phyloP scores from a whole-genome alignment of 345 rosid genomes.

The Conringia planisiliqua region DNA sequence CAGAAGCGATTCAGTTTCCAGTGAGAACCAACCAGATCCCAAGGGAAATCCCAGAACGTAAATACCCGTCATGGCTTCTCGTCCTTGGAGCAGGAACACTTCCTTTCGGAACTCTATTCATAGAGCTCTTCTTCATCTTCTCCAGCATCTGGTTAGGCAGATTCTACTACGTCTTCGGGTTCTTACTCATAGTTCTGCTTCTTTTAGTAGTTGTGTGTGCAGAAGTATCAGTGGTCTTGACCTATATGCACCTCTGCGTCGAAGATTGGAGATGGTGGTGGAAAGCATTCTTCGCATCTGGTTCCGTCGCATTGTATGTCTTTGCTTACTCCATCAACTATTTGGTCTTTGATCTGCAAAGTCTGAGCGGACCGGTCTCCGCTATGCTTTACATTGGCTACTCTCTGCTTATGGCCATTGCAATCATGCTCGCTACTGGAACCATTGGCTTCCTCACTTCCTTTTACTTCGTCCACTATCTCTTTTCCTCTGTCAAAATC shows the following conservation, averaged over 20 bases:
- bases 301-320: slow-evolving; percentile 77
- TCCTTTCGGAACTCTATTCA: slow-evolving; percentile 76
- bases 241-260: slow-evolving; percentile 83
- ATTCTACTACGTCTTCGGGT: slow-evolving; percentile 76
- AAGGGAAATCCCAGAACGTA: slow-evolving; percentile 78
- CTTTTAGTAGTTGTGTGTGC: slow-evolving; percentile 70
- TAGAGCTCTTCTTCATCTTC: slow-evolving; percentile 77
- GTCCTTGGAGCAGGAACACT: slow-evolving; percentile 88
- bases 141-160: slow-evolving; percentile 89
- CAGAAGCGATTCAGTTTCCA: slow-evolving; percentile 62
- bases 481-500: slow-evolving; percentile 79
- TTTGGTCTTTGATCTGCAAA: slow-evolving; percentile 71
- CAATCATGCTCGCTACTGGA: slow-evolving; percentile 78
- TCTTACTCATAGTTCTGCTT: slow-evolving; percentile 62
- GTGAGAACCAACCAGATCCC: slow-evolving; percentile 79
- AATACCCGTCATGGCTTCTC: slow-evolving; percentile 83
- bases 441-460: slow-evolving; percentile 76
- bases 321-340: slow-evolving; percentile 75
- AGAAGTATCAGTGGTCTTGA: slow-evolving; percentile 75
- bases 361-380: slow-evolving; percentile 78
- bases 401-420: slow-evolving; percentile 69
- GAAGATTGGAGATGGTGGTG: slow-evolving; percentile 97
- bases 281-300: slow-evolving; percentile 84
- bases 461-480: slow-evolving; percentile 79
- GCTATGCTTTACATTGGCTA: slow-evolving; percentile 74